phyloP scores from a whole-genome alignment of 768 basidiomycete species.

The Phaffia australis region DNA sequence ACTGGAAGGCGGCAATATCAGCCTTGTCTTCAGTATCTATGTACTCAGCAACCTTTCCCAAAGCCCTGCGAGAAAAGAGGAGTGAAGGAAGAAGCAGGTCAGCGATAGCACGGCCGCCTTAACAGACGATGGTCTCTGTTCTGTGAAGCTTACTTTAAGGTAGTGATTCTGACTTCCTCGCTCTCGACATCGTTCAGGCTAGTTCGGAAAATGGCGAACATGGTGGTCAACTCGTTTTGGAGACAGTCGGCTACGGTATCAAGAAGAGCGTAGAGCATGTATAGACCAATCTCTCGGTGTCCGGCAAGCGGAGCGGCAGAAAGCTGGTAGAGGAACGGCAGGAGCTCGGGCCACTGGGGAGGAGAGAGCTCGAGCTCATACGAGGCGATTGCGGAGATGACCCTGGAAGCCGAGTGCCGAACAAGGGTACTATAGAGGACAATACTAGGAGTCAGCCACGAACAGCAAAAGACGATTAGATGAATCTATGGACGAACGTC shows the following conservation, averaged over 20 bases:
- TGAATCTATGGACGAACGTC: slow-evolving; percentile 46
- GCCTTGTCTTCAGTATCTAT: slow-evolving; percentile 76
- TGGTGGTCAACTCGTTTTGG: slow-evolving; percentile 53
- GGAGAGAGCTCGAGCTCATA: slow-evolving; percentile 56
- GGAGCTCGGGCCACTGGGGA: slow-evolving; percentile 63
- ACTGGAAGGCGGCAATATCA: slow-evolving; percentile 80
- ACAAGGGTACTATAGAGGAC: slow-evolving; percentile 58
- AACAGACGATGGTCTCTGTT: neutral
- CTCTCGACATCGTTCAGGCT: slow-evolving; percentile 74
- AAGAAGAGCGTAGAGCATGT: slow-evolving; percentile 67
- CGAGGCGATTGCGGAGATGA: slow-evolving; percentile 81
- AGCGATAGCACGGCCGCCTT: neutral
- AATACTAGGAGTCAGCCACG: slow-evolving; percentile 1
- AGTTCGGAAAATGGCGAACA: slow-evolving; percentile 68
- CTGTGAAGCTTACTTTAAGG: slow-evolving; percentile 53
- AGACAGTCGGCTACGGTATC: slow-evolving; percentile 87
- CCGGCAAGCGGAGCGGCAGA: slow-evolving; percentile 55
- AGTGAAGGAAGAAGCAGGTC: neutral
- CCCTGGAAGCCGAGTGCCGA: slow-evolving; percentile 82
- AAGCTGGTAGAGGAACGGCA: slow-evolving; percentile 74
- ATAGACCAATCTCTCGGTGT: slow-evolving; percentile 85
- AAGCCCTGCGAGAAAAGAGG: slow-evolving; percentile 38
- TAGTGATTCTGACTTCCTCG: slow-evolving; percentile 77
- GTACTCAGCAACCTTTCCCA: slow-evolving; percentile 87
- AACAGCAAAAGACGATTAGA: slow-evolving; percentile 6